Conservation (phyloP, 139 green algal genomes). For the Closterium sp. region DNA sequence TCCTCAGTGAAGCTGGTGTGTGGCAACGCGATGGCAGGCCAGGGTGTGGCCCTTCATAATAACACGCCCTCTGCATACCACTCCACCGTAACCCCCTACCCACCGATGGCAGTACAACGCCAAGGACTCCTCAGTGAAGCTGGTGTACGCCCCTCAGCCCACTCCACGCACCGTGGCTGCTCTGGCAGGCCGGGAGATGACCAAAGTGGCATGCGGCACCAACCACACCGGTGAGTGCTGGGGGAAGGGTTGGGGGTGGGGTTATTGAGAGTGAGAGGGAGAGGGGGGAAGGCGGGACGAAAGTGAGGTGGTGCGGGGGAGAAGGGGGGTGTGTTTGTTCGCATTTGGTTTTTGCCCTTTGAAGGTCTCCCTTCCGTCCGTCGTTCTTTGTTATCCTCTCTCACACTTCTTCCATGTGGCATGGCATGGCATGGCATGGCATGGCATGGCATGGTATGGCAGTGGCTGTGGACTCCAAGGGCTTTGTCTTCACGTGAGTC, state of each 20-base stretch:
- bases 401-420: not conserved
- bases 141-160: conserved; percentile 84
- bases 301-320: not conserved
- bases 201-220: conserved; percentile 70
- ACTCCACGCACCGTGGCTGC: conserved; percentile 55
- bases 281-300: too few relatives aligned
- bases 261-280: too few relatives aligned
- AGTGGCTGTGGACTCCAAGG: conserved; percentile 56
- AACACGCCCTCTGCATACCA: too few relatives aligned
- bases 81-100: too few relatives aligned
- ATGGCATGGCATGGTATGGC: not conserved
- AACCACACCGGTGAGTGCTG: conserved; percentile 71
- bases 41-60: too few relatives aligned
- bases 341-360: too few relatives aligned
- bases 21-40: too few relatives aligned
- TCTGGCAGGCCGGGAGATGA: conserved; percentile 62
- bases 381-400: not conserved
- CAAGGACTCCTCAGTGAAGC: conserved; percentile 73
- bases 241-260: not conserved
- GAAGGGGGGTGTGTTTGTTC: too few relatives aligned
- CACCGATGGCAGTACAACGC: conserved; percentile 57
- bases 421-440: too few relatives aligned
- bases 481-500: conserved; percentile 76
- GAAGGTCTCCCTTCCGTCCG: too few relatives aligned
- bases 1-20: too few relatives aligned